A percentile compares a stretch with the other conserved stretches of the same genome.
Conservation (phyloP, 1,139 yeast genomes). For the Pichia sp. region DNA sequence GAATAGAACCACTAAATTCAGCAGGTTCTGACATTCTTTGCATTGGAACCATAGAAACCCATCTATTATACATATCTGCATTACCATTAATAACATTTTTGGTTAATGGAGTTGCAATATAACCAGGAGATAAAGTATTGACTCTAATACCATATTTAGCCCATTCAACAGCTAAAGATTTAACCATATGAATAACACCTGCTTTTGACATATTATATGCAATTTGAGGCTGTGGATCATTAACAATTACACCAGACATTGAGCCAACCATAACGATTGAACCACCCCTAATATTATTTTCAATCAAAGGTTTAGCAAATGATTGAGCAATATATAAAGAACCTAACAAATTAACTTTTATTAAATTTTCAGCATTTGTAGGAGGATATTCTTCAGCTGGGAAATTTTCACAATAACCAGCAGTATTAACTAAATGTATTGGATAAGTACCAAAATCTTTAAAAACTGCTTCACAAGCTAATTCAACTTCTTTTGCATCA, state of each 20-base stretch:
- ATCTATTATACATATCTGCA: conserved; percentile 42
- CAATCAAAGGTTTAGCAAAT: conserved; percentile 63
- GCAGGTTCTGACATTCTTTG: conserved; percentile 74
- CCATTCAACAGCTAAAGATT: conserved; percentile 81
- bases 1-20: conserved; percentile 79
- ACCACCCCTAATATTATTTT: conserved; percentile 43
- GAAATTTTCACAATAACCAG: conserved; percentile 79
- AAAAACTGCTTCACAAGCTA: conserved; percentile 44
- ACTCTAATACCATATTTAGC: conserved; percentile 72
- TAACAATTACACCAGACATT: conserved; percentile 80
- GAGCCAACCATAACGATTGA: conserved; percentile 75
- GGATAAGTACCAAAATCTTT: conserved; percentile 56
- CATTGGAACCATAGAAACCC: conserved; percentile 66
- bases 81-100: conserved; percentile 51
- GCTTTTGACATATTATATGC: conserved; percentile 87
- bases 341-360: conserved; percentile 71
- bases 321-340: conserved; percentile 62
- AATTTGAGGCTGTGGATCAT: conserved; percentile 78
- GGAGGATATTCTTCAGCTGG: conserved; percentile 77
- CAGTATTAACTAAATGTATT: conserved; percentile 64
- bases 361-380: conserved; percentile 56
- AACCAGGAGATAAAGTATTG: conserved; percentile 77
- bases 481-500: conserved; percentile 55
- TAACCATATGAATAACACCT: conserved; percentile 72
- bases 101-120: conserved; percentile 63